Conservation (phyloP, 2,329 filamentous ascomycete species). For the Calonectria pseudoreteaudii region DNA sequence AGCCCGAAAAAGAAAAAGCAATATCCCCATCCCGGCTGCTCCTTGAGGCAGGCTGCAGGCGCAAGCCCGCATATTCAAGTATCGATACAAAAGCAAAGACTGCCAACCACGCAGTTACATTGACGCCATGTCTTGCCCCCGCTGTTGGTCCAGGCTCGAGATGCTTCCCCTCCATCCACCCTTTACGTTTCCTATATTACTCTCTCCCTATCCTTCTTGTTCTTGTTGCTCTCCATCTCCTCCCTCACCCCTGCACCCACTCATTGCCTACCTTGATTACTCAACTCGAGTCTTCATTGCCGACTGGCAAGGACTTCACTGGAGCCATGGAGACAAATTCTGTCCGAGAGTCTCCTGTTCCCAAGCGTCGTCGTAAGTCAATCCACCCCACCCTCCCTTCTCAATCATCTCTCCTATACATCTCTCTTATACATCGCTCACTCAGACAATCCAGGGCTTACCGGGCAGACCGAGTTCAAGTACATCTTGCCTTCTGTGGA, state of each 20-base stretch:
- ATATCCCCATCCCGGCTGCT: background rate
- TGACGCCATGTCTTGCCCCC: background rate
- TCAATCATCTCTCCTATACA: background rate
- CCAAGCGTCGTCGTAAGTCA: background rate
- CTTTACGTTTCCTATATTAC: background rate
- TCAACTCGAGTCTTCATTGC: background rate
- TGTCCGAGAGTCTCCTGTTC: background rate
- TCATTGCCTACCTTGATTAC: background rate
- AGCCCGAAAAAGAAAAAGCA: background rate
- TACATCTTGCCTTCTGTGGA: background rate
- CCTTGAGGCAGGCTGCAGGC: background rate
- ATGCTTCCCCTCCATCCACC: background rate
- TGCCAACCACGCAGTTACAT: background rate
- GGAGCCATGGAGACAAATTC: background rate
- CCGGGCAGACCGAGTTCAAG: background rate
- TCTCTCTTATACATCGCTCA: background rate
- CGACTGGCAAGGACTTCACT: background rate
- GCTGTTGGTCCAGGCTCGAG: background rate
- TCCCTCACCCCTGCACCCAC: background rate
- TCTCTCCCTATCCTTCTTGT: background rate
- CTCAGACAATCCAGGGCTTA: background rate
- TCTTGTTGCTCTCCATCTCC: background rate
- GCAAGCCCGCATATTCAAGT: background rate
- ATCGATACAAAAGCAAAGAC: background rate
- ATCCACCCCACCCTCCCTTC: background rate